Base-by-base conservation (phyloP, 257 asterid genomes). In the Schizonepeta tenuifolia region DNA sequence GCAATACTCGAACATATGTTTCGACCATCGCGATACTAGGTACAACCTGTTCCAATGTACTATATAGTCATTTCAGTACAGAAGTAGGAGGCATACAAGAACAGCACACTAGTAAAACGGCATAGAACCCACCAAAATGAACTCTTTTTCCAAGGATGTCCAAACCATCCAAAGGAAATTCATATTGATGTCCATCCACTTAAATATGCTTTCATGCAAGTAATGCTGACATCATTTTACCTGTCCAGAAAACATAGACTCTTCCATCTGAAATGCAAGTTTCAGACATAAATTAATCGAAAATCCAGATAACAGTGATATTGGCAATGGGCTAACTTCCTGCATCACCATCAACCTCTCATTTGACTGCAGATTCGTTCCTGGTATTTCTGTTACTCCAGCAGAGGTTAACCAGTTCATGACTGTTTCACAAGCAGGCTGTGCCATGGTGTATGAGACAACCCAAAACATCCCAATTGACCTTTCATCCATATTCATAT, bases 401-500 rank as follows among this genome's bases (percentile, higher is more conserved):
- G 89, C 98, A 33, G 97, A 94, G 77, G 87, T 77, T 79, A 94
- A 86, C 95, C 97, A 94, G 80, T 79, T 83, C 86, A 87, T 90
- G 87, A 94, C 95, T 56, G 96, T 88, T 69, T 91, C 98, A 78
- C 96, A 91, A 72, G 99, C 95, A 69, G 99, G 98, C 60, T 86
- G 95, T 2, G 99, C 98, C 99, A 94, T 94, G 46, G 99, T 94
- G 89, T 94, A 87, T 43, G 99, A 94, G 61, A 94, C 97, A 70
- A 94, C 99, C 99, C 99, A 94, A 83, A 94, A 94, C 99, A 94
- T 94, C 79, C 99, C 99, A 76, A 84, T 82, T 67, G 99, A 88
- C 80, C 96, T 87, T 74, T 94, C 99, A 83, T 94, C 99, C 99
- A 94, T 84, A 80, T 92, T 94, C 96, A 89, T 83, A 78, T 91